Conservation (phyloP, 2,329 filamentous ascomycete genomes). For the Decorospora gaudefroyi region DNA sequence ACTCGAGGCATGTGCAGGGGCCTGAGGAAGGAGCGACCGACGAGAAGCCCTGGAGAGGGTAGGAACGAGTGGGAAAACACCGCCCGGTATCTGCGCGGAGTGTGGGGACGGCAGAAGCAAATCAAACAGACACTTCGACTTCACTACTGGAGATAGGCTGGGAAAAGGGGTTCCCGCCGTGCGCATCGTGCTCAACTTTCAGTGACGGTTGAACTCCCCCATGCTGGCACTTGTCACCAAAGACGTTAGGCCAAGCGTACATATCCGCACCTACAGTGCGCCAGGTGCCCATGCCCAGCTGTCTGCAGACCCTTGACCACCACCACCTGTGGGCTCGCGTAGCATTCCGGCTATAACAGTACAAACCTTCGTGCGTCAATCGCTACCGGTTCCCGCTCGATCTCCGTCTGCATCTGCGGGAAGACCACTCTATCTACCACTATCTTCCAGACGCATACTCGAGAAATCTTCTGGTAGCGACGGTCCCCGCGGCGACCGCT, state of each 20-base stretch:
- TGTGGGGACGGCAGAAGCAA: not conserved
- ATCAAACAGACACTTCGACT: not conserved
- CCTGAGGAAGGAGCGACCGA: conserved; percentile 12
- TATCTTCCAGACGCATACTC: no score
- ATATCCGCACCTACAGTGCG: conserved; percentile 15
- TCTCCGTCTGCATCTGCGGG: not conserved
- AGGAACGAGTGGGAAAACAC: conserved; percentile 11
- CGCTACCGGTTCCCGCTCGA: not conserved
- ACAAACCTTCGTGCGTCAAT: not conserved
- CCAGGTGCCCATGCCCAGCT: no score
- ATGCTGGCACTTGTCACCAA: conserved; percentile 3
- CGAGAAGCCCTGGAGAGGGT: conserved; percentile 3
- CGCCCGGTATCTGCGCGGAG: not conserved
- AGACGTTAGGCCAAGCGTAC: conserved; percentile 12
- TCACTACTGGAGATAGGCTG: not conserved
- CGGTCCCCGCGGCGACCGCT: conserved; percentile 3
- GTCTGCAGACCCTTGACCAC: conserved; percentile 8
- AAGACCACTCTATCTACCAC: conserved; percentile 5
- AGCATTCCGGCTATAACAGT: conserved; percentile 15
- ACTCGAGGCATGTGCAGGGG: conserved; percentile 12
- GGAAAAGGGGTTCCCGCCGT: conserved; percentile 10
- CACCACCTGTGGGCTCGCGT: no score
- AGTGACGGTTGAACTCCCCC: conserved; percentile 10
- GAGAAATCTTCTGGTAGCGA: not conserved
- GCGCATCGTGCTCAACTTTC: conserved; percentile 2